Evolutionary conservation across 805 yeast species (phyloP).

Genomic region (Candida quercuum): DNA sequence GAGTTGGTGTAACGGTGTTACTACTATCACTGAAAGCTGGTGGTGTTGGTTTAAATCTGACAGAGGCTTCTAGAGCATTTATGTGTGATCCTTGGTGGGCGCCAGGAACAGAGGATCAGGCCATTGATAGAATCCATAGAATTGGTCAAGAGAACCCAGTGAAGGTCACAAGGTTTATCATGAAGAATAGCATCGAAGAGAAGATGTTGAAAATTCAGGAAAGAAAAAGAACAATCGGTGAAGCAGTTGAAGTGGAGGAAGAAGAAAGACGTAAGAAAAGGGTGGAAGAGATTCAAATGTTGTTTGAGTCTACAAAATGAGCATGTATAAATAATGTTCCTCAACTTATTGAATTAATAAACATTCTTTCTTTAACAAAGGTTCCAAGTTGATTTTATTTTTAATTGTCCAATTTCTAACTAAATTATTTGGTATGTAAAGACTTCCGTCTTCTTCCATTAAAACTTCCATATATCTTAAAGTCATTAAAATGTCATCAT

Average conservation of each 20-base stretch:
- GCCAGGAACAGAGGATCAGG: constrained; percentile 85
- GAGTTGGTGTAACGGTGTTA: constrained; percentile 39
- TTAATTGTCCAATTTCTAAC: constrained; percentile 13
- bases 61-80: constrained; percentile 78
- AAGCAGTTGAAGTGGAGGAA: constrained; percentile 69
- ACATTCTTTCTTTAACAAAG: constrained; percentile 10
- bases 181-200: constrained; percentile 79
- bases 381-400: constrained; percentile 12
- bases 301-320: constrained; percentile 40
- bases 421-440: constrained; percentile 10
- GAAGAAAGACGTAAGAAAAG: constrained; percentile 67
- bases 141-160: constrained; percentile 80
- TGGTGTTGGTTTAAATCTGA: constrained; percentile 87
- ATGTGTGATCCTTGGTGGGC: constrained; percentile 99
- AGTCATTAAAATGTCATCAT: constrained; percentile 55
- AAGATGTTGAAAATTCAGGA: constrained; percentile 87
- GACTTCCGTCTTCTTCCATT: constrained; percentile 20
- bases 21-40: constrained; percentile 84
- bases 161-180: constrained; percentile 71
- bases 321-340: background rate
- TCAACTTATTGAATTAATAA: constrained; percentile 3
- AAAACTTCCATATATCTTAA: constrained; percentile 50
- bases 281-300: constrained; percentile 65
- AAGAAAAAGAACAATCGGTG: constrained; percentile 75
- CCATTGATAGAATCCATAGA: constrained; percentile 85